A percentile compares a stretch with the other conserved stretches of the same genome.
Conservation (phyloP, 2,329 filamentous ascomycete genomes). For the Alternaria sp. region DNA sequence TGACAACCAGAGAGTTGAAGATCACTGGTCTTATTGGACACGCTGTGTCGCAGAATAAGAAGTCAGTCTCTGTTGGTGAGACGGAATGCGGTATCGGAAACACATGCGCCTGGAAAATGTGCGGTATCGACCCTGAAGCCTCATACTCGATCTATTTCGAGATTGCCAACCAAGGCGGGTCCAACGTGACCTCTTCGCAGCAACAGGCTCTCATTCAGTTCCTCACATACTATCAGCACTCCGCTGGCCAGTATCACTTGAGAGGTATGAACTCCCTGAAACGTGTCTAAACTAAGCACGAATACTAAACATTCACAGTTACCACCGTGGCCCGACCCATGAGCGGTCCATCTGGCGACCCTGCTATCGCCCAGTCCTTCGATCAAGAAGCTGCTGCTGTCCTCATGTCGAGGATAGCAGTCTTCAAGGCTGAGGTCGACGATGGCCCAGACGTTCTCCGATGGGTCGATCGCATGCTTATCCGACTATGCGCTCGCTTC, state of each 20-base stretch:
- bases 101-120: conserved; percentile 99
- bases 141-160: conserved; percentile 98
- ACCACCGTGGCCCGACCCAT: conserved; percentile 92
- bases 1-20: conserved; percentile 98
- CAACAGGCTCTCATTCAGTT: conserved; percentile 98
- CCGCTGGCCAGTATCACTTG: conserved; percentile 93
- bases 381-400: conserved; percentile 98
- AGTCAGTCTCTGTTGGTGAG: conserved; percentile 94
- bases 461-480: conserved; percentile 99
- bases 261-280: conserved; percentile 52
- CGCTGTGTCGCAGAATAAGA: conserved; percentile 96
- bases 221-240: conserved; percentile 97
- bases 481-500: conserved; percentile 92
- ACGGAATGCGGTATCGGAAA: conserved; percentile 98
- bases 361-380: conserved; percentile 93
- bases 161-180: conserved; percentile 90
- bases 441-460: conserved; percentile 97
- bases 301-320: conserved; percentile 56
- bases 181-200: conserved; percentile 80
- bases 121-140: conserved; percentile 89
- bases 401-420: conserved; percentile 97
- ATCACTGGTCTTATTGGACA: conserved; percentile 97
- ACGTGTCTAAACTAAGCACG: not conserved
- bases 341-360: conserved; percentile 91
- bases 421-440: conserved; percentile 98